phyloP scores from a whole-genome alignment of 306 rosid genomes.

The Quercus aquifolioides region DNA sequence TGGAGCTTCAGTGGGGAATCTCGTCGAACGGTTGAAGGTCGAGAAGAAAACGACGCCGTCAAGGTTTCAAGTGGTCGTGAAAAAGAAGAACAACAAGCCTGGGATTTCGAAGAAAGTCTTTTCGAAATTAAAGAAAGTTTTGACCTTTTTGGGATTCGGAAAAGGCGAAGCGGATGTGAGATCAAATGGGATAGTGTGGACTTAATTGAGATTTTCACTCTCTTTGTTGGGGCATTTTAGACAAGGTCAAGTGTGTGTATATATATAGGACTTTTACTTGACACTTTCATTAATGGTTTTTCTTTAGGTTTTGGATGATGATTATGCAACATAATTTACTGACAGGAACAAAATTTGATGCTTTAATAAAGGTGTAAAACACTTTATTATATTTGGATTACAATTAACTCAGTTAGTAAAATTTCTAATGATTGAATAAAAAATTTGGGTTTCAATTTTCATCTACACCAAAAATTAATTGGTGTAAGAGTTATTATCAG shows the following conservation, averaged over 20 bases:
- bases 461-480: rapidly evolving
- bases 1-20: slow-evolving; percentile 22
- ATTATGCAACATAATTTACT: neutral
- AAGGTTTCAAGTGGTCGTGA: neutral
- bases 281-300: neutral
- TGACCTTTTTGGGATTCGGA: slow-evolving; percentile 13
- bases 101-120: slow-evolving; percentile 19
- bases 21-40: neutral
- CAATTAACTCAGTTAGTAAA: rapidly evolving
- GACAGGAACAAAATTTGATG: neutral
- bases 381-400: neutral
- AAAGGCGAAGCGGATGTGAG: neutral
- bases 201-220: neutral
- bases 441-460: rapidly evolving
- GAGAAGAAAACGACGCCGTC: neutral
- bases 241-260: rapidly evolving
- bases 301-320: neutral
- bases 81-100: neutral
- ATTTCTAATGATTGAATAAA: rapidly evolving
- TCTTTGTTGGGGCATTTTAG: neutral
- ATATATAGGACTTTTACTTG: too few species aligned
- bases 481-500: too few species aligned
- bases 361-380: neutral
- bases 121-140: neutral
- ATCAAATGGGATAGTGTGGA: neutral